Conservation (phyloP, 306 rosid species). For the Cyclanthera cordifolia region DNA sequence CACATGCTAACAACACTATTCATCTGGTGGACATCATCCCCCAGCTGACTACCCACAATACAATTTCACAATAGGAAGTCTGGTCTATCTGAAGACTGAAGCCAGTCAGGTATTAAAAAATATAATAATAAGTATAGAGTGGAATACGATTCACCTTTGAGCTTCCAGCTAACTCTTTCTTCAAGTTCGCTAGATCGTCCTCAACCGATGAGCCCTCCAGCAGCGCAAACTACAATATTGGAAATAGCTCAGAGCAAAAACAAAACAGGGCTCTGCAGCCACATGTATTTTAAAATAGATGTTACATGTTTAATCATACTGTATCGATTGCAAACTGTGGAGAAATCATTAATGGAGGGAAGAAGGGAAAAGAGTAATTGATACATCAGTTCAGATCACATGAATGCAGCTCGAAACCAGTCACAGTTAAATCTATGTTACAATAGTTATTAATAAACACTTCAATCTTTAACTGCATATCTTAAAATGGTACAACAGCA, state of each 20-base stretch:
- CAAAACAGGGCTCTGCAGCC: neutral
- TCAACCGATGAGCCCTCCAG: slow-evolving; percentile 79
- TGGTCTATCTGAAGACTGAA: neutral
- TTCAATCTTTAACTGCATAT: neutral
- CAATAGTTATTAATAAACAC: neutral
- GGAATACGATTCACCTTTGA: slow-evolving; percentile 37
- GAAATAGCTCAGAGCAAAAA: neutral
- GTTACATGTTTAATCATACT: neutral
- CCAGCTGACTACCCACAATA: neutral
- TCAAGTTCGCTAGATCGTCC: slow-evolving; percentile 34
- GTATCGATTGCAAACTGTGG: neutral
- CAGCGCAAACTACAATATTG: slow-evolving; percentile 66
- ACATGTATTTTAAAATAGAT: neutral
- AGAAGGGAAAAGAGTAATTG: neutral
- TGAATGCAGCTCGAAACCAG: neutral
- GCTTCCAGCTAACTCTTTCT: slow-evolving; percentile 51
- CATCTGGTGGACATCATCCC: neutral
- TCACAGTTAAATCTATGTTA: neutral
- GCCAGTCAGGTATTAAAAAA: neutral
- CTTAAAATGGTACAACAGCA: neutral
- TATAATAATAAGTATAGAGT: neutral
- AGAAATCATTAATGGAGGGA: neutral
- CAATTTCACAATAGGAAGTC: neutral
- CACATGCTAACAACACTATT: neutral
- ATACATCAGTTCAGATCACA: neutral